phyloP scores from a whole-genome alignment of 768 basidiomycete genomes.

The Mycena olivaceomarginata region DNA sequence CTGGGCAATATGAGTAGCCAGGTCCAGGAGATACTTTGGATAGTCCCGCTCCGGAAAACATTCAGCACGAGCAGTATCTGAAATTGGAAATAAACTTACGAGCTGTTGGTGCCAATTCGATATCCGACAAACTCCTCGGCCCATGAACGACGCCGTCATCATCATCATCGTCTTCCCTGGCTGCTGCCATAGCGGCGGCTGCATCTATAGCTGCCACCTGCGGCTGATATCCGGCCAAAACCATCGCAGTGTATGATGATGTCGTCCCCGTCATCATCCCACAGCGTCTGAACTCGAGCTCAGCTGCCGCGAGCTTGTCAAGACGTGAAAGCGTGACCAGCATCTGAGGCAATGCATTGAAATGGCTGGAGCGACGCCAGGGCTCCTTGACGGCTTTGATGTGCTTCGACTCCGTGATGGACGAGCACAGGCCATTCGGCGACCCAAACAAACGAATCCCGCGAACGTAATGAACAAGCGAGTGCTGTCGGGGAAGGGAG shows the following conservation, averaged over 20 bases:
- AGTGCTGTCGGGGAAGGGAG: conserved; percentile 53
- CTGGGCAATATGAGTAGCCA: conserved; percentile 47
- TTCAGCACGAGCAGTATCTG: neutral
- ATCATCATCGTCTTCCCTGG: conserved; percentile 11
- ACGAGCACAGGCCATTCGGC: conserved; percentile 57
- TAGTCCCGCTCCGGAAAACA: neutral
- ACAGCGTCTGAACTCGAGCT: neutral
- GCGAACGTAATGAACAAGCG: conserved; percentile 47
- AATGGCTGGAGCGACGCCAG: conserved; percentile 50
- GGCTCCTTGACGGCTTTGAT: conserved; percentile 59
- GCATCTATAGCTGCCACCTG: neutral
- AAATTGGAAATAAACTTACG: neutral
- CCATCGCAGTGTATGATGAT: conserved; percentile 2
- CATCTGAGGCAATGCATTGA: conserved; percentile 54
- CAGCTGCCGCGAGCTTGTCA: neutral
- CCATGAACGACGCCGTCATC: neutral
- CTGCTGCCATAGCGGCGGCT: neutral
- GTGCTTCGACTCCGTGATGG: conserved; percentile 58
- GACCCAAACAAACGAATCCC: conserved; percentile 46
- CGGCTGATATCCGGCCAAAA: neutral
- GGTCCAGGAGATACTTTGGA: neutral
- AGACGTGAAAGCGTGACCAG: conserved; percentile 49
- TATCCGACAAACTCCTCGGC: neutral
- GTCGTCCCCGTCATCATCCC: conserved; percentile 2
- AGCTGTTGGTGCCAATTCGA: neutral